Evolutionary conservation across 1,139 yeast species (phyloP), one percentile per base, ranked within the genome.

Genomic region (Yamadazyma diddensiae): DNA sequence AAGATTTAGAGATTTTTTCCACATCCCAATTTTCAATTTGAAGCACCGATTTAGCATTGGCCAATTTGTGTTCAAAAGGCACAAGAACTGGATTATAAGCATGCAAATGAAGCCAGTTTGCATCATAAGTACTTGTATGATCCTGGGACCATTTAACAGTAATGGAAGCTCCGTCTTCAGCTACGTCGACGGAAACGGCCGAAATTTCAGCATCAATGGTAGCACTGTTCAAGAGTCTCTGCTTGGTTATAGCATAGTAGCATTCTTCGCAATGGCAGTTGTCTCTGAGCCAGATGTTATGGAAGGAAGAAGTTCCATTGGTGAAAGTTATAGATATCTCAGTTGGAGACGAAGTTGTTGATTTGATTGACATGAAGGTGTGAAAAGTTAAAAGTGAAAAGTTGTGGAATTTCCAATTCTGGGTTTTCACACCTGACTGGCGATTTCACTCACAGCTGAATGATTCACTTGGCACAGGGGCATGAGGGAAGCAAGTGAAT

Each of bases 221-320:
- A 41, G 79, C 79, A 8, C 85, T 76, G 47, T 80, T 77, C 30
- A 78, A 64, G 13, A 80, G 57, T 29, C 90, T 58, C 53, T 82
- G 92, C 46, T 76, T 78, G 16, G 90, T 82, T 31, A 62, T 55
- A 3, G 70, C 62, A 47, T 76, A 81, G 56, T 69, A 78, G 54
- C 87, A 80, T 16, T 64, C 47, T n/a, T 61, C 56, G 46, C 87
- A 80, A 38, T 73, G 83, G 49, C 90, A 82, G 46, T 76, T 73
- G 53, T 82, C 92, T 31, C 90, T 62, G 19, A 82, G 63, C 88
- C 88, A 82, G 35, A 82, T 65, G 52, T 70, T 55, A 52, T 79
- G 82, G 51, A 45, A 69, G n/a, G n/a, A n/a, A 21, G 22, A 21
- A 21, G 22, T 7, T 6, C n/a, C 22, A 6, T 7, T 12, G 20